Conservation (phyloP, 352 stramenopile genomes). For the Phytophthora colocasiae region DNA sequence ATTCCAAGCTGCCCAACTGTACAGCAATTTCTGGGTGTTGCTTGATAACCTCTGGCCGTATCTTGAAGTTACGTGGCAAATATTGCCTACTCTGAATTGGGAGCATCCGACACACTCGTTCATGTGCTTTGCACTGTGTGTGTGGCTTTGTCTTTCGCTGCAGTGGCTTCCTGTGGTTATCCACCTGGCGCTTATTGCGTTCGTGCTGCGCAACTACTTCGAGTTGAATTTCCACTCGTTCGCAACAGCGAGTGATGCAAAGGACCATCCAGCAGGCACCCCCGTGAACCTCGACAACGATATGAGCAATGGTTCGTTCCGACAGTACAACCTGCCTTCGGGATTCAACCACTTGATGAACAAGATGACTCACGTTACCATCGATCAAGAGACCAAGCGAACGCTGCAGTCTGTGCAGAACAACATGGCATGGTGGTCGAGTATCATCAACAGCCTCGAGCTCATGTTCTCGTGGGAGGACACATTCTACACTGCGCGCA, state of each 20-base stretch:
- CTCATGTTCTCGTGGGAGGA: slow-evolving; percentile 91
- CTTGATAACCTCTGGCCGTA: slow-evolving; percentile 88
- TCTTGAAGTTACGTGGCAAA: slow-evolving; percentile 83
- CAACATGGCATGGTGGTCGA: slow-evolving; percentile 90
- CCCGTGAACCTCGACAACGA: slow-evolving; percentile 35
- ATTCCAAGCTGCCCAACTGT: slow-evolving; percentile 83
- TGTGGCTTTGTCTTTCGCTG: slow-evolving; percentile 86
- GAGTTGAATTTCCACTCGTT: slow-evolving; percentile 88
- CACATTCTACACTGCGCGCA: slow-evolving; percentile 84
- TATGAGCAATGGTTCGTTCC: slow-evolving; percentile 60
- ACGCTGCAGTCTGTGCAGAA: slow-evolving; percentile 89
- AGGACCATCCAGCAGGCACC: slow-evolving; percentile 38
- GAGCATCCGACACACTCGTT: slow-evolving; percentile 85
- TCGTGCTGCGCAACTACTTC: slow-evolving; percentile 87
- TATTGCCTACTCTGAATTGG: slow-evolving; percentile 87
- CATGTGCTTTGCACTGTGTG: slow-evolving; percentile 85
- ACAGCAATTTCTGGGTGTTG: slow-evolving; percentile 90
- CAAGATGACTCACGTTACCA: slow-evolving; percentile 90
- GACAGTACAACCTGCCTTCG: slow-evolving; percentile 81
- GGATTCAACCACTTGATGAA: slow-evolving; percentile 91
- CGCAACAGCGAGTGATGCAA: slow-evolving; percentile 50
- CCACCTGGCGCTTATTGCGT: slow-evolving; percentile 81
- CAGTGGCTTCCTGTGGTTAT: slow-evolving; percentile 85
- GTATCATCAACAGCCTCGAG: slow-evolving; percentile 84
- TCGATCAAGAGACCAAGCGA: slow-evolving; percentile 83